These are phyloP conservation scores for Coniophora puteana DNA, from an alignment of 1,284 basidiomycete species.

Conservation along the genomic window DNA sequence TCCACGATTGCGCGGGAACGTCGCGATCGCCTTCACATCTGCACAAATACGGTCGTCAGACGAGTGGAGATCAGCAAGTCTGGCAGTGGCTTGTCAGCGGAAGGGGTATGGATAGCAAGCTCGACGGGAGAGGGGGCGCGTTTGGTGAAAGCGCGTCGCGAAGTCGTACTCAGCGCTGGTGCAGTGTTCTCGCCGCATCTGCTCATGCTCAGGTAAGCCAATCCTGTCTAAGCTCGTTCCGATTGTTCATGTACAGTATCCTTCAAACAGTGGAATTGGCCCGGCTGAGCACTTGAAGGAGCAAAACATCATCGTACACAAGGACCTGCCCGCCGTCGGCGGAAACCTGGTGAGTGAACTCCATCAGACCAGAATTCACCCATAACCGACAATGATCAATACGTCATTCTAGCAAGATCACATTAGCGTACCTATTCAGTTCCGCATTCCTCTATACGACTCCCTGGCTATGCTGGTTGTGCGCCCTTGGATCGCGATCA, in stretches of 20 bases:
- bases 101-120: not conserved
- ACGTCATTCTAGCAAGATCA: constrained; percentile 27
- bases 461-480: constrained; percentile 19
- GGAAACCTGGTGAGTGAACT: constrained; percentile 1
- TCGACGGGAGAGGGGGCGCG: not conserved
- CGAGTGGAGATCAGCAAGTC: constrained; percentile 10
- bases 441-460: constrained; percentile 24
- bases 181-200: constrained; percentile 7
- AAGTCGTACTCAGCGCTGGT: constrained; percentile 8
- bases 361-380: constrained; percentile 1
- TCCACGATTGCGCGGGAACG: constrained; percentile 15
- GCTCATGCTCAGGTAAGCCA: constrained; percentile 6
- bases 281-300: constrained; percentile 12
- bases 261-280: constrained; percentile 11
- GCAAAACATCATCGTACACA: constrained; percentile 8
- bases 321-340: constrained; percentile 18
- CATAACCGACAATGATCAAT: not conserved
- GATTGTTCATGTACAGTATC: not conserved
- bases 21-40: constrained; percentile 20
- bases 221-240: not conserved
- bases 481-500: constrained; percentile 15
- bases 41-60: constrained; percentile 21
- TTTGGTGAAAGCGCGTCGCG: constrained; percentile 4
- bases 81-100: not conserved
- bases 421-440: constrained; percentile 24